Conservation (phyloP, 2,329 filamentous ascomycete species). For the Chaetomiaceae sp. region DNA sequence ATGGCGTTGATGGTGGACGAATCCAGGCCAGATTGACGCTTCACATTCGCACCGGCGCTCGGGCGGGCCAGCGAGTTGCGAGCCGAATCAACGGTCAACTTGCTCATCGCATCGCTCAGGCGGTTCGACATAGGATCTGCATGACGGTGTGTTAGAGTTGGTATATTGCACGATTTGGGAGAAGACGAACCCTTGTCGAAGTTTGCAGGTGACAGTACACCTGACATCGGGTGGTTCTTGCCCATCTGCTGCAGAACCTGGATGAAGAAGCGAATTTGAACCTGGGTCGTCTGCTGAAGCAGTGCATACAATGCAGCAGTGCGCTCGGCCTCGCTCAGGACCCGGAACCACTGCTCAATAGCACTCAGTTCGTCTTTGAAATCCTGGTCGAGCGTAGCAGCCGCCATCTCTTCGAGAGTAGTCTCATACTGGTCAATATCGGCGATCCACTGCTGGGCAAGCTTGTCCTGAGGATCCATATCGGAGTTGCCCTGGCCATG, state of each 20-base stretch:
- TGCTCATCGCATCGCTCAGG: constrained; percentile 93
- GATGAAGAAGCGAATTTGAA: constrained; percentile 98
- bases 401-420: constrained; percentile 98
- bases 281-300: constrained; percentile 96
- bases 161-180: background rate
- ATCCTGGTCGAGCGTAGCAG: constrained; percentile 96
- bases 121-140: constrained; percentile 95
- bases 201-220: constrained; percentile 87
- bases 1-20: constrained; percentile 93
- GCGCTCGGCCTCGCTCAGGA: constrained; percentile 91
- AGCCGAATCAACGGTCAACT: constrained; percentile 80
- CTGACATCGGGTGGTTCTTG: constrained; percentile 95
- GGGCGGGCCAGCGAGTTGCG: constrained; percentile 82
- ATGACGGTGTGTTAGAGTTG: constrained; percentile 23
- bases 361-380: constrained; percentile 99
- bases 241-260: constrained; percentile 99
- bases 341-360: constrained; percentile 99
- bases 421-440: constrained; percentile 99
- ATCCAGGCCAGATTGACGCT: constrained; percentile 93
- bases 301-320: constrained; percentile 93
- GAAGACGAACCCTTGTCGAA: constrained; percentile 81
- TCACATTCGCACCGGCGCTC: constrained; percentile 70
- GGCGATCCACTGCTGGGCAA: constrained; percentile 96
- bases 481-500: constrained; percentile 66
- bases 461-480: constrained; percentile 80